These are phyloP conservation scores for Lophiostoma macrostomum DNA, from an alignment of 495 filamentous ascomycete genomes.

Conservation along the genomic window DNA sequence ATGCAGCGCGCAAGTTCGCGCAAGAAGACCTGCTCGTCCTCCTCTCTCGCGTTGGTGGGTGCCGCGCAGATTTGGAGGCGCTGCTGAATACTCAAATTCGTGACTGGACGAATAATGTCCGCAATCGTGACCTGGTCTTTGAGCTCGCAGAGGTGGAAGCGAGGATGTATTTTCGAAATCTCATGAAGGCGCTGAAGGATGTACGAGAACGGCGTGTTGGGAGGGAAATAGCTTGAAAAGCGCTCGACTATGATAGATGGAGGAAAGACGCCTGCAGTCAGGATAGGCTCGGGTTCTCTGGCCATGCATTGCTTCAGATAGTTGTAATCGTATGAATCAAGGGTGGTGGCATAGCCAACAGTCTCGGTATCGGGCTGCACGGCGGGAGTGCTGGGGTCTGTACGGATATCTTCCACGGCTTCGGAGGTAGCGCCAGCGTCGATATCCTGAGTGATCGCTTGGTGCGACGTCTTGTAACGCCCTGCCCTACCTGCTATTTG, in stretches of 20 bases:
- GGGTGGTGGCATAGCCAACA: conserved; percentile 74
- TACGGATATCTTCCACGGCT: background rate
- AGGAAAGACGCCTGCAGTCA: conserved; percentile 72
- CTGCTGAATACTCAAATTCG: conserved; percentile 63
- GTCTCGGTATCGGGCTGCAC: conserved; percentile 37
- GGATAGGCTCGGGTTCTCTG: conserved; percentile 61
- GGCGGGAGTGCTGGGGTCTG: background rate
- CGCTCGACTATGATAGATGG: conserved; percentile 61
- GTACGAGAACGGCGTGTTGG: conserved; percentile 70
- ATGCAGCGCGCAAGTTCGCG: conserved; percentile 64
- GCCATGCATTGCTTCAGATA: conserved; percentile 61
- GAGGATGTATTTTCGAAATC: conserved; percentile 53
- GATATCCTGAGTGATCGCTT: conserved; percentile 42
- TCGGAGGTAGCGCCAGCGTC: background rate
- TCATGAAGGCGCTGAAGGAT: conserved; percentile 70
- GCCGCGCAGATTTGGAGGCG: conserved; percentile 71
- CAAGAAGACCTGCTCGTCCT: conserved; percentile 43
- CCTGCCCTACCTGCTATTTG: conserved; percentile 95
- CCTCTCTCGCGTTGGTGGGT: conserved; percentile 51
- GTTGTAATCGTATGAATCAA: conserved; percentile 67
- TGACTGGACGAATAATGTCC: conserved; percentile 63
- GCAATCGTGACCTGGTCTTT: conserved; percentile 59
- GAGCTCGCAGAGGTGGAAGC: conserved; percentile 71
- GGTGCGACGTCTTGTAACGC: conserved; percentile 70
- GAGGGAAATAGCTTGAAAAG: conserved; percentile 75